Evolutionary conservation across 352 stramenopile genomes (phyloP).

Genomic region (Thraustochytrium sp.): DNA sequence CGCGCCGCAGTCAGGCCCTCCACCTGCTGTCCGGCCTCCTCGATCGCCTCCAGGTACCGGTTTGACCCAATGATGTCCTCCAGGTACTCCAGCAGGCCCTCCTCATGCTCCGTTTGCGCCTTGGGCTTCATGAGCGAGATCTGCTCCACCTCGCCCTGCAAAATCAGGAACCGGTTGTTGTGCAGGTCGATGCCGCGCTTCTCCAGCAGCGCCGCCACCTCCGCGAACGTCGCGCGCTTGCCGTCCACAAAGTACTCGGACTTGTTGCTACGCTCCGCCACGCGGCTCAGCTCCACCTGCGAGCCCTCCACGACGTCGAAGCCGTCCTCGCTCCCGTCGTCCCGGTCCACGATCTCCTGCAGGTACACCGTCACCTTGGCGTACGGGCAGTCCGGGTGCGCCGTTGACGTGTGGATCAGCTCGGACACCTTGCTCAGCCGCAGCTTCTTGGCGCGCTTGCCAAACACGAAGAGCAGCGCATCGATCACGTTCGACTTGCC

Average conservation of each 20-base stretch:
- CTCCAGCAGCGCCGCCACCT: slow-evolving; percentile 86
- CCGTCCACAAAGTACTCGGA: slow-evolving; percentile 95
- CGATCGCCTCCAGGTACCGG: slow-evolving; percentile 91
- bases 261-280: slow-evolving; percentile 85
- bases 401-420: slow-evolving; percentile 92
- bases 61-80: slow-evolving; percentile 99
- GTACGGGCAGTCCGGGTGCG: slow-evolving; percentile 78
- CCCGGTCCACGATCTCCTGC: slow-evolving; percentile 86
- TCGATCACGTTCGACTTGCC: slow-evolving; percentile 99
- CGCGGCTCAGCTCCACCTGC: slow-evolving; percentile 82
- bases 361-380: slow-evolving; percentile 95
- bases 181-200: slow-evolving; percentile 96
- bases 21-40: slow-evolving; percentile 81
- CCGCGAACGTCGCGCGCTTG: slow-evolving; percentile 81
- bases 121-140: slow-evolving; percentile 99
- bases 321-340: slow-evolving; percentile 56
- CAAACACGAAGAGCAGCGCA: slow-evolving; percentile 99
- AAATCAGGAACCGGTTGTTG: slow-evolving; percentile 98
- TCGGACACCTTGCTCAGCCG: slow-evolving; percentile 88
- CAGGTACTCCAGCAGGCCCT: slow-evolving; percentile 97
- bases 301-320: slow-evolving; percentile 77
- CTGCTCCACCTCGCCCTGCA: slow-evolving; percentile 95
- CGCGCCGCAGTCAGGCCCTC: slow-evolving; percentile 83
- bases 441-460: slow-evolving; percentile 80
- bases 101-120: slow-evolving; percentile 72